These are phyloP conservation scores for Dothidotthia symphoricarpi DNA, from an alignment of 2,329 filamentous ascomycete genomes.

Conservation along the genomic window DNA sequence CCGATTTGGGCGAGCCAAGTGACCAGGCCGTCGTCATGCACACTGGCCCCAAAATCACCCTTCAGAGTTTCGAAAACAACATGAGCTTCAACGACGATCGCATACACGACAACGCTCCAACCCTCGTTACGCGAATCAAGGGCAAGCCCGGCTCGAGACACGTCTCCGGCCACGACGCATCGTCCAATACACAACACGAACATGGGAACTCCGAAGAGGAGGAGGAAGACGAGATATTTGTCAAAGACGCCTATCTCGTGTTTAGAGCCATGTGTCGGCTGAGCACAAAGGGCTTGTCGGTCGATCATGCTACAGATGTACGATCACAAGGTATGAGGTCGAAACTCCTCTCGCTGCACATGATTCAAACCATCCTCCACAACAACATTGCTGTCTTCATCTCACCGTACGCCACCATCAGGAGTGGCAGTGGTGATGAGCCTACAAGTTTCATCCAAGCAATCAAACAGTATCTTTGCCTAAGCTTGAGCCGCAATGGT, in stretches of 20 bases:
- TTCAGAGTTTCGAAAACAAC: slow-evolving; percentile 67
- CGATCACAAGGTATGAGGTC: slow-evolving; percentile 96
- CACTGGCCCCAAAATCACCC: slow-evolving; percentile 59
- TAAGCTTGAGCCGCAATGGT: slow-evolving; percentile 92
- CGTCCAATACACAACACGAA: slow-evolving; percentile 33
- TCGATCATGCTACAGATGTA: slow-evolving; percentile 89
- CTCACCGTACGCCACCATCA: slow-evolving; percentile 88
- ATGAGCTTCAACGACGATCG: slow-evolving; percentile 65
- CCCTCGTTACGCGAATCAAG: slow-evolving; percentile 62
- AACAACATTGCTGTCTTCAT: slow-evolving; percentile 91
- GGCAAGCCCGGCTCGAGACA: slow-evolving; percentile 44
- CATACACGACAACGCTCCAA: slow-evolving; percentile 66
- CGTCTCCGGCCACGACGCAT: slow-evolving; percentile 46
- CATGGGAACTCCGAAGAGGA: slow-evolving; percentile 61
- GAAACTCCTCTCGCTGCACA: slow-evolving; percentile 90
- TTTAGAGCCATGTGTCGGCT: slow-evolving; percentile 98
- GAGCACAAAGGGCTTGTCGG: slow-evolving; percentile 84
- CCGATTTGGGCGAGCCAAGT: slow-evolving; percentile 41
- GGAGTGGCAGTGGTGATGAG: slow-evolving; percentile 82
- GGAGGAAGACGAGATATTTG: slow-evolving; percentile 91
- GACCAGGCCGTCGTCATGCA: slow-evolving; percentile 49
- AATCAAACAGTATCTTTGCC: slow-evolving; percentile 92
- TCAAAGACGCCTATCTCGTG: slow-evolving; percentile 94
- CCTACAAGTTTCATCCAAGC: slow-evolving; percentile 90
- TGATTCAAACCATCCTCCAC: slow-evolving; percentile 92